Base-by-base conservation (phyloP, 805 yeast species). In the Cyberlindnera bimundalis region DNA sequence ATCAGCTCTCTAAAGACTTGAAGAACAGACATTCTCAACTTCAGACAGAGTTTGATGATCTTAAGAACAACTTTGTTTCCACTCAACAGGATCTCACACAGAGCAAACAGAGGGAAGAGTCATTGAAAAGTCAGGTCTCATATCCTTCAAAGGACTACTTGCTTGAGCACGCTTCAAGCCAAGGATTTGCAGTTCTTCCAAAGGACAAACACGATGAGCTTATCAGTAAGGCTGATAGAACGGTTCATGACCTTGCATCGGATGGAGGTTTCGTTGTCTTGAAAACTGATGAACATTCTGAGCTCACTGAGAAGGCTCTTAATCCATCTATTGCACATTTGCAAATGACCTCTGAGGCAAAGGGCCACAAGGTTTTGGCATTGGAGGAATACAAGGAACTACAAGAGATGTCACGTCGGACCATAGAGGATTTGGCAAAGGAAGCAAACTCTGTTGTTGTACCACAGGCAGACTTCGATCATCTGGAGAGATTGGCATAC, bases 101-200 rank as follows among this genome's bases (percentile, higher is more conserved):
- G 3, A 10, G 16, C 21, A 30, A 28, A 21, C 33, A 38, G 9
- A 25, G 29, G 13, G 13, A 25, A 5, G 31, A 15, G 2, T 27
- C 39, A 1, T 24, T 47, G 41, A 46, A 50, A 20, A 16, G 18
- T 10, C 38, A 39, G 35, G n/a, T 55, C 11, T 53, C 50, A 5
- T 42, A 47, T 10, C 76, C 78, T 5, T 52, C 64, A 11, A 47
- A 54, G 13, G 65, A 56, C 5, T 56, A 54, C 34, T 40, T 66
- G 23, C 43, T 40, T 17, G 48, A 50, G 9, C 60, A 59, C 31
- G 63, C 71, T 5, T 24, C 40, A 9, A 40, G 35, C 8, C 58
- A 50, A 39, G 64, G 66, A 6, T 45, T 57, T 15, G 52, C 52
- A 15, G 47, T 59, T 37, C 43, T 64, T 16, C 56, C 58, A 14